Evolutionary conservation across 768 basidiomycete species (phyloP), one percentile per base, ranked within the genome.

Genomic region (Amanita jacksonii): DNA sequence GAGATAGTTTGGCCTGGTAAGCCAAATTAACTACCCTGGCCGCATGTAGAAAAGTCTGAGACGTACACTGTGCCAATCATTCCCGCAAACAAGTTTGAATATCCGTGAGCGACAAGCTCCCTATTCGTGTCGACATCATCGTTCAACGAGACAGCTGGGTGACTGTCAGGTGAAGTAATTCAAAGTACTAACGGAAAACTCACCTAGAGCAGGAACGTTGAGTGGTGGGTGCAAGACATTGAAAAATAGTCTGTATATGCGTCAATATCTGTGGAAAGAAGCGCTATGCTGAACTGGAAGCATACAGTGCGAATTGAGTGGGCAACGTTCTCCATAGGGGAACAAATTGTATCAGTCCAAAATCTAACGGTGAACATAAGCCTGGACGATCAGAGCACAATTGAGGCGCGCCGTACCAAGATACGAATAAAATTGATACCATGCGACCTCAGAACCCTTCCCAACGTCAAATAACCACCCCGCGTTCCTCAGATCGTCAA

Each of bases 31-130:
- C n/a, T n/a, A n/a, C n/a, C n/a, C n/a, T n/a, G n/a, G n/a, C n/a
- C n/a, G n/a, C n/a, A n/a, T n/a, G n/a, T n/a, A n/a, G 16, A 24
- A 15, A 15, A 44, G 33, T 34, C 32, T 37, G 34, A 36, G 18
- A 67, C 79, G 48, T 68, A 87, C 72, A 93, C 89, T 6, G 85
- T 81, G 5, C 93, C 91, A 22, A 85, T 52, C 1, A 81, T 38
- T 2, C 92, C 93, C 1, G 92, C 77, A 0, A 85, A 66, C 3
- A 97, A 51, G 58, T 99, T 97, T 1, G 90, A 92, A 48, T 87
- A 81, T 7, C 94, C 94, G 57, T 99, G 94, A 0, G 76, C 89
- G 37, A 96, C 76, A 8, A 98, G 79, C 58, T 99, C 94, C 49
- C 82, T 81, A 61, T 98, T 82, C 0, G 93, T 92, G 51, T 96